Evolutionary conservation across 75 land plant species (phyloP).

Genomic region (Pinus taeda): DNA sequence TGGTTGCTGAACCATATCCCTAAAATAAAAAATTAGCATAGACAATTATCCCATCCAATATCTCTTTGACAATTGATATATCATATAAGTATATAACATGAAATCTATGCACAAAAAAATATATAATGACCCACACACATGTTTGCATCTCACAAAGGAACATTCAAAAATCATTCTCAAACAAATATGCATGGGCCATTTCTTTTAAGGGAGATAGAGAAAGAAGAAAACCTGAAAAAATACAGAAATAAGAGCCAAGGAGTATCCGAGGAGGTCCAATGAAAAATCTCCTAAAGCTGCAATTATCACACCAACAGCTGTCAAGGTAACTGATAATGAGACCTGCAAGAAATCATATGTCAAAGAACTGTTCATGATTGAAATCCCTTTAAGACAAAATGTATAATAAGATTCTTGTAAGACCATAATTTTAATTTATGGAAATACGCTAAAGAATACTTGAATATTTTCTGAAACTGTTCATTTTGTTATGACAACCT

Average conservation of each 20-base stretch:
- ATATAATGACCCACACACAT: slow-evolving; percentile 4
- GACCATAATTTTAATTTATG: no score
- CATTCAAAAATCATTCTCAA: background rate
- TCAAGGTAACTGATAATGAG: slow-evolving; percentile 60
- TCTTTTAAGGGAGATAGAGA: background rate
- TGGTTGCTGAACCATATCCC: background rate
- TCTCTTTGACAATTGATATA: background rate
- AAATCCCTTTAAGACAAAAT: slow-evolving; percentile 2
- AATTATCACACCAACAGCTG: slow-evolving; percentile 73
- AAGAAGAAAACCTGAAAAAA: slow-evolving; percentile 65
- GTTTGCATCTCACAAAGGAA: slow-evolving; percentile 1
- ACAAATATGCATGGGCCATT: background rate
- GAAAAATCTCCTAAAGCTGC: slow-evolving; percentile 96
- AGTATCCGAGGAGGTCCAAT: slow-evolving; percentile 83
- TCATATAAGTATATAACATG: background rate
- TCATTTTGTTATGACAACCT: no score
- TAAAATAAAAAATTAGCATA: background rate
- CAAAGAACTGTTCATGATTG: background rate
- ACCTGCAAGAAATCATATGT: slow-evolving; percentile 44
- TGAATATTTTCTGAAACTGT: no score
- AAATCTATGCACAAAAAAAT: background rate
- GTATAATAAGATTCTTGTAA: slow-evolving; percentile 2
- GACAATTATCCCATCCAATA: background rate
- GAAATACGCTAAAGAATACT: no score
- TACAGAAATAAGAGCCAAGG: slow-evolving; percentile 83